Evolutionary conservation across 1,284 basidiomycete genomes (phyloP), one percentile per base, ranked within the genome.

Genomic region (Exobasidium rhododendri): DNA sequence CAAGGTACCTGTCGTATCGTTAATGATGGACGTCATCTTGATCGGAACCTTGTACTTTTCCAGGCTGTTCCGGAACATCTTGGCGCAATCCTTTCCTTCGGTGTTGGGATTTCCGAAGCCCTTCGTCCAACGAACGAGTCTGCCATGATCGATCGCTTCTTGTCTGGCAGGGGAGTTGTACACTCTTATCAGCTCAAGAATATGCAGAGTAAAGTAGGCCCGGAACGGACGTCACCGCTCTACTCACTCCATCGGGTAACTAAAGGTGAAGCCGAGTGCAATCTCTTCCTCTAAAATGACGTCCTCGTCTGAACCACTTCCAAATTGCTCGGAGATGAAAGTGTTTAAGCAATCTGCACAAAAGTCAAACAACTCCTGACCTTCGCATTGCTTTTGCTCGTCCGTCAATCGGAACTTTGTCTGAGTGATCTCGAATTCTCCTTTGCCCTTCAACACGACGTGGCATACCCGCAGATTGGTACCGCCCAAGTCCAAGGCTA

Each of bases 331-430:
- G 30, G 87, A 84, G 72, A 97, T 86, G 81, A 98, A 98, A 13
- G 86, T 88, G 79, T 91, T 89, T 65, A 97, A 82, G 80, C 91
- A 97, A 80, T 96, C 88, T 0, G 92, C 94, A 79, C 94, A 98
- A 79, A 98, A 98, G 82, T 99, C 96, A 71, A 98, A 94, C 61
- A 98, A 83, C 65, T 89, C 87, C 79, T 92, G 88, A 4, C 94
- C 94, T 43, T 97, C 93, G n/a, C 89, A 90, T 70, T 96, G 93
- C 82, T 98, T 98, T 82, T 98, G 94, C 76, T 97, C 96, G 77
- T 98, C 94, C 1, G 91, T 89, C 58, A 98, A 85, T 62, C 93
- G 89, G 82, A 97, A 97, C 82, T 98, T 98, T 57, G 92, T 90
- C 79, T 98, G 94, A 0, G 92, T 94, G 75, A 98, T 90, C 82